Evolutionary conservation across 1,284 basidiomycete genomes (phyloP).

Genomic region (Sphagnurus paluster): DNA sequence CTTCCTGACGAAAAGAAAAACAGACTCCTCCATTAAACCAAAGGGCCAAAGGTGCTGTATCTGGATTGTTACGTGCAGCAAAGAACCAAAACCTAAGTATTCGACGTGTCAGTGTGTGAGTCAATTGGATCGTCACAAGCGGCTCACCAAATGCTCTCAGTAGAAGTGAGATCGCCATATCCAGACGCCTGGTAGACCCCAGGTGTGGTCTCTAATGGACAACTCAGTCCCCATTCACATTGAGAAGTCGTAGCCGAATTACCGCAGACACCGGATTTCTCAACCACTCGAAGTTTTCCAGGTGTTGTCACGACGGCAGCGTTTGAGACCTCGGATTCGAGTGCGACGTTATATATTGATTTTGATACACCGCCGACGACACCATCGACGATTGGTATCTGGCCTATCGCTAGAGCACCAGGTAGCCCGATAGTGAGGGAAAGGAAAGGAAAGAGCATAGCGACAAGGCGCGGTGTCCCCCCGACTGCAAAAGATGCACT

Average conservation of each 20-base stretch:
- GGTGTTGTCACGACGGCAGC: constrained; percentile 41
- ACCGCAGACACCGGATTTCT: constrained; percentile 59
- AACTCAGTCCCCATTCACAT: not conserved
- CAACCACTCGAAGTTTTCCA: constrained; percentile 48
- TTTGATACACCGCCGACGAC: constrained; percentile 45
- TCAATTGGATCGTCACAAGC: not conserved
- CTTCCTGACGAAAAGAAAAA: not conserved
- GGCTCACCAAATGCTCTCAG: constrained; percentile 55
- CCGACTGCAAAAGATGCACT: not conserved
- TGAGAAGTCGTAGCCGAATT: not conserved
- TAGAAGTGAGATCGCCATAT: constrained; percentile 54
- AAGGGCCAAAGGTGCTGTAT: constrained; percentile 56
- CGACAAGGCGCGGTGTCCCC: not conserved
- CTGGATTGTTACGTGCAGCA: constrained; percentile 55
- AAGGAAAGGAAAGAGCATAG: constrained; percentile 13
- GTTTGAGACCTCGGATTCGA: constrained; percentile 11
- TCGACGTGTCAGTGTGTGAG: not conserved
- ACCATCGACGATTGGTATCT: constrained; percentile 47
- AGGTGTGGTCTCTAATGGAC: constrained; percentile 49
- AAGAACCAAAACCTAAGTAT: constrained; percentile 73
- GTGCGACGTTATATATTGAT: not conserved
- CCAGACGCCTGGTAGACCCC: constrained; percentile 61
- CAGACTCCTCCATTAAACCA: constrained; percentile 67
- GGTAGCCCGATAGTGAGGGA: constrained; percentile 11
- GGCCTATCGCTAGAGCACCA: constrained; percentile 27